Base-by-base conservation (phyloP, 352 stramenopile species). In the Phytophthora hibernalis region DNA sequence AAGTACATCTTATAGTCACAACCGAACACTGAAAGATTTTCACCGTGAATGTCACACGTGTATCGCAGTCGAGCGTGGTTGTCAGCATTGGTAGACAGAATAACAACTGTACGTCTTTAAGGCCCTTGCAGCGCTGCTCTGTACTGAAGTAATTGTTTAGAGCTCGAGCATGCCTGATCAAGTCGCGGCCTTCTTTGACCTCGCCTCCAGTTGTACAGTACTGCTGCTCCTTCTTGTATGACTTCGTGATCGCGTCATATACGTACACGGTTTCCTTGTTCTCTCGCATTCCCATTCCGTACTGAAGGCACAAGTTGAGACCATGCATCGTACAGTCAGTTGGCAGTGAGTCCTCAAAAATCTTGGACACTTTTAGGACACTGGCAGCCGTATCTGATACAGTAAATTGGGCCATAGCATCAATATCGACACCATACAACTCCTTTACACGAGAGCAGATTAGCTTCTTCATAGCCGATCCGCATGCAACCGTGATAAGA, bases 261-360 rank as follows among this genome's bases (percentile, higher is more conserved):
- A 52, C 16, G 11, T 52, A 40, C 0, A 45, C 18, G 1, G 54
- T 52, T 18, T 52, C 28, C 20, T 44, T 53, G 40, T 61, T 53
- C 26, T 61, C 38, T 2, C 40, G 11, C n/a, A 35, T 18, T 10
- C 24, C 40, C 54, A 61, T 45, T 1, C 38, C 49, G 30, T 55
- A 45, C 13, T 55, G 30, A 24, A 43, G 24, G 18, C 38, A 44
- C 26, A 53, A 60, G 1, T 51, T 51, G 2, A 60, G 30, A 7
- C 10, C 26, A n/a, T 61, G n/a, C 54, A 60, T 51, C 11, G 26
- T 60, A 10, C 53, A 51, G 11, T 60, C 37, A 9, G 53, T 60
- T 0, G 24, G 12, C 11, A 33, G 13, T 3, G 26, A 52, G n/a
- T 52, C 38, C 6, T 50, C 40, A 50, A 60, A 60, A 13, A 60